These are phyloP conservation scores for Stemphylium lycopersici DNA, from an alignment of 2,329 filamentous ascomycete species.

Conservation along the genomic window DNA sequence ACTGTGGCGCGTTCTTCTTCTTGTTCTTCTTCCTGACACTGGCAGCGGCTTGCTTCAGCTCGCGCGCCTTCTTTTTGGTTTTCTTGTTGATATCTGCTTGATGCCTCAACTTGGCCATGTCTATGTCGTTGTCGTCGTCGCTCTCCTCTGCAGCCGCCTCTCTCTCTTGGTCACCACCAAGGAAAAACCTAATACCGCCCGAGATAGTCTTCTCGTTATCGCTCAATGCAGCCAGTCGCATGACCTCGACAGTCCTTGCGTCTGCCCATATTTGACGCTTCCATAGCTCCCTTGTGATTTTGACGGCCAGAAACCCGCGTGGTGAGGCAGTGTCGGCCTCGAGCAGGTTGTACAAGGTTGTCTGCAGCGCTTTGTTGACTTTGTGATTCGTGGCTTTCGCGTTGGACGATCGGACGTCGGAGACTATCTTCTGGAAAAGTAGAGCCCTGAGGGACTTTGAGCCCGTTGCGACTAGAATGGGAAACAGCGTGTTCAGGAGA, in stretches of 20 bases:
- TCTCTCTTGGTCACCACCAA: slow-evolving; percentile 93
- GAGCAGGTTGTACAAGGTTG: slow-evolving; percentile 88
- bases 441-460: slow-evolving; percentile 87
- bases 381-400: slow-evolving; percentile 87
- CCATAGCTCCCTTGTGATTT: slow-evolving; percentile 94
- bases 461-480: slow-evolving; percentile 87
- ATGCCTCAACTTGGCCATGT: slow-evolving; percentile 82
- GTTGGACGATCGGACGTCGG: slow-evolving; percentile 87
- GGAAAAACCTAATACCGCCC: slow-evolving; percentile 89
- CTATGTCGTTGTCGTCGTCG: slow-evolving; percentile 73
- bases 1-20: slow-evolving; percentile 84
- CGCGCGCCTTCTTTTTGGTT: slow-evolving; percentile 81
- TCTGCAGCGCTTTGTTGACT: slow-evolving; percentile 91
- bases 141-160: slow-evolving; percentile 86
- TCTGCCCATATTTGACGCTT: slow-evolving; percentile 96
- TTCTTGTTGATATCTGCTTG: slow-evolving; percentile 95
- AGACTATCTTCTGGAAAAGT: slow-evolving; percentile 88
- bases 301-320: slow-evolving; percentile 94
- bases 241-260: slow-evolving; percentile 92
- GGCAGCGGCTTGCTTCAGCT: slow-evolving; percentile 79
- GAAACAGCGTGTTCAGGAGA: slow-evolving; percentile 90
- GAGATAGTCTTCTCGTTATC: slow-evolving; percentile 92
- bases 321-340: slow-evolving; percentile 83
- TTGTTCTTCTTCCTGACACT: slow-evolving; percentile 79
- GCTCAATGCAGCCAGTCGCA: slow-evolving; percentile 89